Conservation (phyloP, 2,329 filamentous ascomycete genomes). For the Talaromyces marneffei region DNA sequence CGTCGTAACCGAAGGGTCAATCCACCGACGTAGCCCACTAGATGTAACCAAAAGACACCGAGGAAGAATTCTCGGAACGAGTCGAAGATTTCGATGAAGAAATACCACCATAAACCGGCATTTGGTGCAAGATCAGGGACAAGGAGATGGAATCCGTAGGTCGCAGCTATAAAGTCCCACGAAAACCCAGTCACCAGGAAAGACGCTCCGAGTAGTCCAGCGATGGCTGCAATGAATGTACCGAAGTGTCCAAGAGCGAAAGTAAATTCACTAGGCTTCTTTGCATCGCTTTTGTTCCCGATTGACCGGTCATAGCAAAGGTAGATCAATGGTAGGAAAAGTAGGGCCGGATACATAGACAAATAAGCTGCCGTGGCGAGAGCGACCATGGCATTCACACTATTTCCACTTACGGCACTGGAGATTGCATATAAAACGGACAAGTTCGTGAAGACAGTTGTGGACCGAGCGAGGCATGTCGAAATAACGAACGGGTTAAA, state of each 20-base stretch:
- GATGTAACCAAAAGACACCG: constrained; percentile 94
- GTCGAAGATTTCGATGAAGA: constrained; percentile 99
- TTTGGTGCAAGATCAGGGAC: constrained; percentile 92
- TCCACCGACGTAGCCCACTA: constrained; percentile 81
- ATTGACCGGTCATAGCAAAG: constrained; percentile 65
- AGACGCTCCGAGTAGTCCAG: constrained; percentile 63
- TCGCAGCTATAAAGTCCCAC: constrained; percentile 81
- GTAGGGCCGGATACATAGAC: constrained; percentile 82
- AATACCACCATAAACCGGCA: constrained; percentile 98
- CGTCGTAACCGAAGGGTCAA: constrained; percentile 74
- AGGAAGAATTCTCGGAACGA: constrained; percentile 96
- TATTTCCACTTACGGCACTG: constrained; percentile 69
- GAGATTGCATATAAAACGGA: constrained; percentile 79
- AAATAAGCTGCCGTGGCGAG: constrained; percentile 84
- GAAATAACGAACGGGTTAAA: constrained; percentile 93
- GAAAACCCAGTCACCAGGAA: constrained; percentile 67
- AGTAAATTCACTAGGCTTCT: constrained; percentile 22
- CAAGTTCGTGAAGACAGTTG: constrained; percentile 80
- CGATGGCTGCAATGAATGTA: constrained; percentile 52
- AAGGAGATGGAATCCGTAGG: constrained; percentile 87
- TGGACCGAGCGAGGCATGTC: constrained; percentile 84
- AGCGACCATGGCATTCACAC: constrained; percentile 72
- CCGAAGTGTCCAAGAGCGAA: constrained; percentile 54
- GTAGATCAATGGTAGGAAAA: constrained; percentile 75
- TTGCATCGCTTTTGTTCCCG: constrained; percentile 8